A percentile compares a stretch with the other conserved stretches of the same genome.
Evolutionary conservation across 306 rosid genomes (phyloP).

Genomic region (Prunus mira): DNA sequence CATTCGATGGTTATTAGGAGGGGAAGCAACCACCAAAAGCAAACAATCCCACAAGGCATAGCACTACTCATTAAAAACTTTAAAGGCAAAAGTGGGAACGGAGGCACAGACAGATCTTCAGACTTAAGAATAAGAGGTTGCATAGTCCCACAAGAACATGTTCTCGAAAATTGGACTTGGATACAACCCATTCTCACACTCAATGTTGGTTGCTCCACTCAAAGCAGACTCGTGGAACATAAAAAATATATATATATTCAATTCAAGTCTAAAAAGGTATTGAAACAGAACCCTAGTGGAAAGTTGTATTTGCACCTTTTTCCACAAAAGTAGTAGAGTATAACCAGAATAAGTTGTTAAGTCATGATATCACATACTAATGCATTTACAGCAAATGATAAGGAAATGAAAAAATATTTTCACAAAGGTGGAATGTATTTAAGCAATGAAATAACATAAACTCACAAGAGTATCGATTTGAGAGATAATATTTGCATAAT

Average conservation of each 20-base stretch:
- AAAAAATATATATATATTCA: background rate
- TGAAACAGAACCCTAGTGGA: background rate
- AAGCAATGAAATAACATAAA: slow-evolving; percentile 17
- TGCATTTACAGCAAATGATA: background rate
- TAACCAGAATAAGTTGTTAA: background rate
- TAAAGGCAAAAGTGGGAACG: background rate
- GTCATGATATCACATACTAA: background rate
- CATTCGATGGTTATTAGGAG: too few species aligned
- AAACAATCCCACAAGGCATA: background rate
- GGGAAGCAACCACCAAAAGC: background rate
- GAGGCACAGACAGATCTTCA: background rate
- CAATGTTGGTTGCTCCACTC: background rate
- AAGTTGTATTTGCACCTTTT: background rate
- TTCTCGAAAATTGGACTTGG: background rate
- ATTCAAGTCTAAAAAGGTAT: background rate
- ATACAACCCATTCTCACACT: background rate
- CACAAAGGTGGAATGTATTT: background rate
- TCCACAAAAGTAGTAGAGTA: background rate
- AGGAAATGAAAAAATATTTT: background rate
- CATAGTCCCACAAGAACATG: background rate
- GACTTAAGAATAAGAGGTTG: background rate
- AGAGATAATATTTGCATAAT: slow-evolving; percentile 84
- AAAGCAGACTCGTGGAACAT: background rate
- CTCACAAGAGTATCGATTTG: slow-evolving; percentile 96
- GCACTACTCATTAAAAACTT: background rate